Conservation (phyloP, 2,329 filamentous ascomycete genomes). For the Diatrype stigma region DNA sequence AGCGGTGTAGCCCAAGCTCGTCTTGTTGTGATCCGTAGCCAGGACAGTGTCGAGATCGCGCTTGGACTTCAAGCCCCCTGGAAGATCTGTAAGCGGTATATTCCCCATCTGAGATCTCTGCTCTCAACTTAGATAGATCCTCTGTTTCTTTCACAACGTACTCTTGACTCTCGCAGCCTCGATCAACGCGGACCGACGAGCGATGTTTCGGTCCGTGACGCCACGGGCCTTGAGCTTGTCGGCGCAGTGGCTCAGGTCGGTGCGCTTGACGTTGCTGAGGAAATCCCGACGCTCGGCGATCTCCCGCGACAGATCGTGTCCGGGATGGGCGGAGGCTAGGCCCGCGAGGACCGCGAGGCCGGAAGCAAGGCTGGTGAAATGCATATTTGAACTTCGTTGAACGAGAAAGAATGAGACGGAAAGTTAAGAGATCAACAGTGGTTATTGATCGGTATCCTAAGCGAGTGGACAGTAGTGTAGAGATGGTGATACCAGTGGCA, state of each 20-base stretch:
- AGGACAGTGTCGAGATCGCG: slow-evolving; percentile 32
- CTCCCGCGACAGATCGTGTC: slow-evolving; percentile 45
- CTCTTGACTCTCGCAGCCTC: slow-evolving; percentile 38
- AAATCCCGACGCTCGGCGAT: slow-evolving; percentile 45
- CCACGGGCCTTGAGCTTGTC: slow-evolving; percentile 43
- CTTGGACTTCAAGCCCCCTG: slow-evolving; percentile 12
- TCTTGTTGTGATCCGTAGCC: slow-evolving; percentile 35
- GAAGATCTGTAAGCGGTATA: too few relatives aligned
- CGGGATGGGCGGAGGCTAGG: slow-evolving; percentile 38
- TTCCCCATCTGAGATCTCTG: too few relatives aligned
- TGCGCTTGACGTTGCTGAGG: slow-evolving; percentile 34
- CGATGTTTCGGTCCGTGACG: slow-evolving; percentile 37
- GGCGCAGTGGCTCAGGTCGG: slow-evolving; percentile 43
- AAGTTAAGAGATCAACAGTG: too few relatives aligned
- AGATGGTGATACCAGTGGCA: too few relatives aligned
- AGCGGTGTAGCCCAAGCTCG: slow-evolving; percentile 25
- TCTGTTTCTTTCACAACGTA: slow-evolving; percentile 8
- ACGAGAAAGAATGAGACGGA: too few relatives aligned
- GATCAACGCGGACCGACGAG: slow-evolving; percentile 38
- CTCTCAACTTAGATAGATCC: too few relatives aligned
- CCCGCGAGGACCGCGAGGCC: slow-evolving; percentile 16
- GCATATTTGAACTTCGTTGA: slow-evolving; percentile 14
- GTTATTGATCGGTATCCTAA: too few relatives aligned
- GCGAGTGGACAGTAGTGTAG: too few relatives aligned
- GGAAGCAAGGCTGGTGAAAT: slow-evolving; percentile 17